These are phyloP conservation scores for Lactarius akahatsu DNA, from an alignment of 768 basidiomycete genomes.

Conservation along the genomic window DNA sequence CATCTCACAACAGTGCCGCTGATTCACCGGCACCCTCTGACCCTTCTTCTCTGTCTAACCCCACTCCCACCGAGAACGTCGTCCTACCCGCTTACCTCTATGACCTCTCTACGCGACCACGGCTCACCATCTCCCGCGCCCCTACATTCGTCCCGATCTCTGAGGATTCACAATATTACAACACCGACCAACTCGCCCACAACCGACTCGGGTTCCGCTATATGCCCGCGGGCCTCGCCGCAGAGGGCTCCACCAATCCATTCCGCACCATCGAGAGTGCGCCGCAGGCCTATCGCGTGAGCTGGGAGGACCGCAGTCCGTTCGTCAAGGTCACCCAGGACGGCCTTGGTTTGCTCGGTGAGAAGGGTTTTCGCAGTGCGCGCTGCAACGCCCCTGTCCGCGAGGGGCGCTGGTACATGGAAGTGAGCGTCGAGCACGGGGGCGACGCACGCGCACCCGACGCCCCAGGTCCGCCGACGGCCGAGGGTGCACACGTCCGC, in stretches of 20 bases:
- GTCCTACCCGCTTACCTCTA: slow-evolving; percentile 59
- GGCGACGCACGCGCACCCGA: slow-evolving; percentile 60
- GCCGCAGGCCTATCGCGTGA: slow-evolving; percentile 67
- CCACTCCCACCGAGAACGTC: slow-evolving; percentile 43
- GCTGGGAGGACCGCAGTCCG: slow-evolving; percentile 89
- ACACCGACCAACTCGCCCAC: slow-evolving; percentile 67
- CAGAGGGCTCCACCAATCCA: slow-evolving; percentile 52
- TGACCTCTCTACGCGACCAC: slow-evolving; percentile 67
- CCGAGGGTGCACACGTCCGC: slow-evolving; percentile 78
- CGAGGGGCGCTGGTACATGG: slow-evolving; percentile 93
- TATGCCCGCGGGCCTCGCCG: slow-evolving; percentile 72
- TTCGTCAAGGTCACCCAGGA: slow-evolving; percentile 79
- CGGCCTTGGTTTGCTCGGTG: slow-evolving; percentile 71
- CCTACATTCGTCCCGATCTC: slow-evolving; percentile 63
- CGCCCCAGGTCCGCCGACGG: slow-evolving; percentile 37
- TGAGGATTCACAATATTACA: slow-evolving; percentile 56
- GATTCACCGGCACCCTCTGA: slow-evolving; percentile 40
- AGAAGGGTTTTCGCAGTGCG: slow-evolving; percentile 88
- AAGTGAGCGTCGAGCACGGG: slow-evolving; percentile 75
- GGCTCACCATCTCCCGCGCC: slow-evolving; percentile 71
- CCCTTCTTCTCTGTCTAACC: slow-evolving; percentile 28
- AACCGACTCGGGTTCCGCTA: slow-evolving; percentile 82
- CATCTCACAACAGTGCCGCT: slow-evolving; percentile 31
- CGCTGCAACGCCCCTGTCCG: slow-evolving; percentile 87
- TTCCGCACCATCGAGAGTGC: slow-evolving; percentile 82